Evolutionary conservation across 306 rosid species (phyloP), one percentile per base, ranked within the genome.

Genomic region (Biancaea sappan): DNA sequence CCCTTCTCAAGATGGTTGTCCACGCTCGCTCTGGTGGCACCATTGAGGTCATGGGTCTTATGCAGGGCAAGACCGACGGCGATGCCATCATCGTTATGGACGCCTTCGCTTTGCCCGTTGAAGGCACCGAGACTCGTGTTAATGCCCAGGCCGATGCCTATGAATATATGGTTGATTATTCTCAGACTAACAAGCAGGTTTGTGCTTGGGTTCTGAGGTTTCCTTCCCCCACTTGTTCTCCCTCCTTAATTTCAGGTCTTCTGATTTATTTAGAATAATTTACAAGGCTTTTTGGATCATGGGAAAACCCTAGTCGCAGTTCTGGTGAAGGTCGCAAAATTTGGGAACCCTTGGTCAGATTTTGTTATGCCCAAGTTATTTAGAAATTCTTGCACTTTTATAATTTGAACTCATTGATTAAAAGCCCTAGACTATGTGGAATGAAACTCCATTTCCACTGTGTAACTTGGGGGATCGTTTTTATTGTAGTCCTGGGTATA

Each of bases 101-200:
- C 56, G 98, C 99, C 16, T 95, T 95, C n/a, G 98, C 99, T 26
- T 62, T 95, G 56, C 99, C 98, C 1, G 99, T 95, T 4, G 99
- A 95, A 77, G 99, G 99, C 22, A 95, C 99, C 6, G 99, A 95
- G 71, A 95, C 99, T 50, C 90, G 99, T 80, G 99, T 95, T 68
- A 95, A 95, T 73, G 99, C 99, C 25, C 99, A 95, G 82, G 99
- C 98, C 13, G 99, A 92, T 80, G 99, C 99, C 4, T 92, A 95
- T 22, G 99, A 95, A 74, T 95, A 95, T 64, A 95, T 92, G 96
- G 98, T 95, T 43, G 99, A 95, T 63, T 95, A 92, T 81, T 92
- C 96, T 34, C 99, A 95, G 91, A 95, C 97, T 41, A 95, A 95
- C 69, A 95, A 92, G 69, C 98, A 90, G 96, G 99, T 95, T 43